Conservation (phyloP, 1,284 basidiomycete genomes). For the Cryptococcus depauperatus region DNA sequence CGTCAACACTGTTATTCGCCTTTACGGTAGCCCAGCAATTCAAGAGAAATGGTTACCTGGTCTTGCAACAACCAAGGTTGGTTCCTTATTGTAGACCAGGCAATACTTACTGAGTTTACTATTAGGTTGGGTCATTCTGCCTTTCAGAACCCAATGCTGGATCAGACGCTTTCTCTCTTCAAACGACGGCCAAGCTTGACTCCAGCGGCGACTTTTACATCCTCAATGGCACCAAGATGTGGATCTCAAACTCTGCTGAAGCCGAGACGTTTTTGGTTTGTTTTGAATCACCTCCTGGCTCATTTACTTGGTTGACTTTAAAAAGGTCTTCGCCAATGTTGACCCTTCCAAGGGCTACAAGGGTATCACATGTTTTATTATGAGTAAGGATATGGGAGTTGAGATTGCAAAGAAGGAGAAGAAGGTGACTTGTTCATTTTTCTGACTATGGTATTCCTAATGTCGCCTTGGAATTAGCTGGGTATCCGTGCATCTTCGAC, state of each 20-base stretch:
- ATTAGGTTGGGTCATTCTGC: conserved; percentile 88
- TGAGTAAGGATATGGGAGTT: conserved; percentile 93
- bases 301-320: conserved; percentile 28
- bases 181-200: conserved; percentile 82
- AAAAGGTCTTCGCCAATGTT: conserved; percentile 79
- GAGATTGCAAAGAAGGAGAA: conserved; percentile 98
- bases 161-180: conserved; percentile 93
- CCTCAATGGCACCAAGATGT: conserved; percentile 96
- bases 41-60: conserved; percentile 83
- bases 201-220: conserved; percentile 65
- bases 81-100: conserved; percentile 15
- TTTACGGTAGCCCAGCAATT: conserved; percentile 75
- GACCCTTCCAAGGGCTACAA: conserved; percentile 96
- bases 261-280: conserved; percentile 66
- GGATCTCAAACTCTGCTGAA: conserved; percentile 98
- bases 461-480: conserved; percentile 49
- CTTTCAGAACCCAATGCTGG: conserved; percentile 88
- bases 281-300: conserved; percentile 1
- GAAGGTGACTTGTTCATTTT: conserved; percentile 51
- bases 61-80: conserved; percentile 67
- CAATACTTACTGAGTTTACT: not conserved
- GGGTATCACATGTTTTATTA: conserved; percentile 95
- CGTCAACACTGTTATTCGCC: conserved; percentile 88
- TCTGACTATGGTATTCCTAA: conserved; percentile 10
- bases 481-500: conserved; percentile 97